Evolutionary conservation across 2,329 filamentous ascomycete genomes (phyloP), one percentile per base, ranked within the genome.

Genomic region (Colletotrichum australisinense): DNA sequence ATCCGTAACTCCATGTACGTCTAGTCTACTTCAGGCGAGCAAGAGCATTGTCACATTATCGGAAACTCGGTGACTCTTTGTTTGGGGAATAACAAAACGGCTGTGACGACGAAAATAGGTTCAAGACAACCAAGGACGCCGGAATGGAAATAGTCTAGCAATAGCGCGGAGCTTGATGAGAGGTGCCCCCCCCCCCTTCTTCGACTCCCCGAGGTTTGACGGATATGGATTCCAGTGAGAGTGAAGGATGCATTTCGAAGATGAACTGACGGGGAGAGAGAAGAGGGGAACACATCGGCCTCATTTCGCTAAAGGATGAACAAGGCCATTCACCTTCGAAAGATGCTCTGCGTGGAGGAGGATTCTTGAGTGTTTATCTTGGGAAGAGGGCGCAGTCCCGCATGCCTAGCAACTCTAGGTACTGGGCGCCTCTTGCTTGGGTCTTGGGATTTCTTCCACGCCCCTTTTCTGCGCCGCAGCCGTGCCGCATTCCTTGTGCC

Each of bases 301-400:
- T 69, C 67, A 69, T 69, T 28, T 64, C 67, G 67, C 67, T 69
- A 64, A 32, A 32, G 1, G 52, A 26, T 38, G 58, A 30, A 53
- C 53, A 49, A 49, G 42, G 65, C 3, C 9, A 9, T 57, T 46
- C 32, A 28, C 28, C 7, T 49, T 49, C 3, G 19, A 22, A 49
- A 49, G 38, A 16, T 42, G 16, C 1, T 11, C 19, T 49, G 42
- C 42, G 19, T 22, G 19, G 19, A 49, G 16, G 24, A 38, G 22
- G 24, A 6, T 32, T 35, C 22, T 32, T 46, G 52, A 32, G 14
- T 4, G 22, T 38, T 7, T 28, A 19, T 57, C 22, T 42, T 49
- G 19, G 42, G 22, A n/a, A 49, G 42, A 24, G 28, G 58, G 14
- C 63, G 32, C 52, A 42, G 32, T 28, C 32, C 32, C 22, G 24